phyloP scores from a whole-genome alignment of 129 eudicot genomes.

The Calendula officinalis region DNA sequence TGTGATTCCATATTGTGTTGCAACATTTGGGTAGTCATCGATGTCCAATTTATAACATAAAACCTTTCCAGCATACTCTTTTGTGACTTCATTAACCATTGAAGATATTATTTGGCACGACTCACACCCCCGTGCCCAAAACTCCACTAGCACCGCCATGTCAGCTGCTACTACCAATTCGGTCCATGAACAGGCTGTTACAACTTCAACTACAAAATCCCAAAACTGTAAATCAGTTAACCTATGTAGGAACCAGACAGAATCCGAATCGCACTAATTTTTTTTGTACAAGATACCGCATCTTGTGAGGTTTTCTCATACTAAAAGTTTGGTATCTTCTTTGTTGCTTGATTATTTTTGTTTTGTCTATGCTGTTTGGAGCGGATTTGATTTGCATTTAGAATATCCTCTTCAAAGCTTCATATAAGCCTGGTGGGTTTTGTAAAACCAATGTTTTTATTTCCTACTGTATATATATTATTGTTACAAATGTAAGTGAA shows the following conservation, averaged over 20 bases:
- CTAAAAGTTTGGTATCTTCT: no score
- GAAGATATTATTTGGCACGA: slow-evolving; percentile 50
- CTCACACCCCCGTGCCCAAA: slow-evolving; percentile 61
- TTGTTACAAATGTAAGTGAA: no score
- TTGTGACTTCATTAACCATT: slow-evolving; percentile 47
- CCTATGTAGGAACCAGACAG: neutral
- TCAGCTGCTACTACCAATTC: slow-evolving; percentile 41
- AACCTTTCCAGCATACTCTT: slow-evolving; percentile 48
- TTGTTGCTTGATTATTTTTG: no score
- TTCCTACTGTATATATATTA: no score
- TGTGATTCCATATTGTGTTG: slow-evolving; percentile 44
- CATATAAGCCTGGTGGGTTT: no score
- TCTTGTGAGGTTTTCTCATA: neutral
- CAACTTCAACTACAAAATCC: slow-evolving; percentile 42
- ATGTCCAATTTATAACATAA: slow-evolving; percentile 50
- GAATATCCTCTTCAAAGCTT: no score
- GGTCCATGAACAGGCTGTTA: slow-evolving; percentile 52
- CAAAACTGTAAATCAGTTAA: neutral
- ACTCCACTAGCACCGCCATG: slow-evolving; percentile 47
- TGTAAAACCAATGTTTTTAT: no score
- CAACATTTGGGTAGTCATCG: slow-evolving; percentile 49
- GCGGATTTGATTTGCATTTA: no score
- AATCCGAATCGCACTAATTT: no score
- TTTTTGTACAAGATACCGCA: neutral
- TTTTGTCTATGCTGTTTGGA: no score